A percentile compares a stretch with the other conserved stretches of the same genome.
phyloP scores from a whole-genome alignment of 495 filamentous ascomycete genomes.

The Physcia stellaris region DNA sequence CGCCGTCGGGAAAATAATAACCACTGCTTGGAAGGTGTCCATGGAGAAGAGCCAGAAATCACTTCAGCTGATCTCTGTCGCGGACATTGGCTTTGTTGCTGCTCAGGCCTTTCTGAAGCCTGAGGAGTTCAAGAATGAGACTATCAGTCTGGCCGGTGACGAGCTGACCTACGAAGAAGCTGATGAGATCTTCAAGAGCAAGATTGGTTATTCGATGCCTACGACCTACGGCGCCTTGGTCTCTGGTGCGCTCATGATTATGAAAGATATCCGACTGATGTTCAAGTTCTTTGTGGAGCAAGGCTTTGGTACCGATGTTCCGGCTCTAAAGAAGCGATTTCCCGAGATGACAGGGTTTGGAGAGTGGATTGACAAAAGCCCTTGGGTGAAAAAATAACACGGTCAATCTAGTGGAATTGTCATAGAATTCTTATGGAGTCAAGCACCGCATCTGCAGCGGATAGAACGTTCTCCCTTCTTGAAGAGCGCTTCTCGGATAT shows the following conservation, averaged over 20 bases:
- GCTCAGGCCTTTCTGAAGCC: slow-evolving; percentile 43
- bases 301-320: slow-evolving; percentile 48
- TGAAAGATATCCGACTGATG: slow-evolving; percentile 46
- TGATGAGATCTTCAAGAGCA: slow-evolving; percentile 33
- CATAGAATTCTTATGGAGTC: too few species aligned
- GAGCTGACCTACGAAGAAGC: slow-evolving; percentile 39
- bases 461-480: too few species aligned
- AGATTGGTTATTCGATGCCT: slow-evolving; percentile 34
- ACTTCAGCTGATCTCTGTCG: slow-evolving; percentile 44
- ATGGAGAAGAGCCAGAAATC: slow-evolving; percentile 27
- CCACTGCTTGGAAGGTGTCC: slow-evolving; percentile 33
- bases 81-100: slow-evolving; percentile 52
- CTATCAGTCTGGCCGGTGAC: slow-evolving; percentile 44
- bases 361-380: slow-evolving; percentile 46
- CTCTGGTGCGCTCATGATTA: slow-evolving; percentile 25
- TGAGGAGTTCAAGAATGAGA: slow-evolving; percentile 28
- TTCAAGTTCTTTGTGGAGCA: slow-evolving; percentile 48
- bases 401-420: too few species aligned
- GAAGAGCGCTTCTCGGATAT: too few species aligned
- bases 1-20: slow-evolving; percentile 44
- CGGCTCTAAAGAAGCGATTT: slow-evolving; percentile 32
- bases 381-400: too few species aligned
- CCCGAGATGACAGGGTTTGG: slow-evolving; percentile 43
- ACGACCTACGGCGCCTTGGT: slow-evolving; percentile 32
- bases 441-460: too few species aligned